Evolutionary conservation across 495 filamentous ascomycete genomes (phyloP).

Genomic region (Usnea hakonensis): DNA sequence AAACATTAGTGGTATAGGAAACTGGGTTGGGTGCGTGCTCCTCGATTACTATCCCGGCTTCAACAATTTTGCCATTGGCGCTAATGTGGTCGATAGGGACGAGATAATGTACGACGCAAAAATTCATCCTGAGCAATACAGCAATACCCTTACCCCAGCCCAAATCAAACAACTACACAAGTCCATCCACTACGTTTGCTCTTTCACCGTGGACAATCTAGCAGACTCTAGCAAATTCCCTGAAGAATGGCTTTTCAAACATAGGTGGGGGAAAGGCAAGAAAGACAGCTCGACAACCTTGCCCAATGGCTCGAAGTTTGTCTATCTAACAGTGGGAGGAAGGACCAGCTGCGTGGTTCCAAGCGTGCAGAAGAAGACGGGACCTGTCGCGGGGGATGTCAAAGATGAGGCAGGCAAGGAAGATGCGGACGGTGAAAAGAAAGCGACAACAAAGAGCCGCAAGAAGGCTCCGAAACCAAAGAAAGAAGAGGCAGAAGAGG

Average conservation of each 20-base stretch:
- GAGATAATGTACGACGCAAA: conserved; percentile 82
- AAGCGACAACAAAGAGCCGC: neutral
- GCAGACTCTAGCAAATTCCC: conserved; percentile 81
- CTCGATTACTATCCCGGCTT: neutral
- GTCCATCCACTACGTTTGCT: conserved; percentile 71
- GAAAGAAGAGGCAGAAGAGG: neutral
- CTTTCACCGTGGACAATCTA: conserved; percentile 65
- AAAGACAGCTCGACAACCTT: conserved; percentile 58
- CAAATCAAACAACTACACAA: conserved; percentile 66
- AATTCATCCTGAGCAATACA: conserved; percentile 87
- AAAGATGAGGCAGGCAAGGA: conserved; percentile 1
- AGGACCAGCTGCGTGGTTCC: conserved; percentile 84
- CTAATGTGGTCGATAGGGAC: conserved; percentile 42
- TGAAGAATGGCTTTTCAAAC: conserved; percentile 82
- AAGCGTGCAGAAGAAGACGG: conserved; percentile 76
- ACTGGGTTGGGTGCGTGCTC: conserved; percentile 76
- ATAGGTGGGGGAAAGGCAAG: conserved; percentile 86
- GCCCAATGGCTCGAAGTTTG: conserved; percentile 77
- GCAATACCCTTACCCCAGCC: conserved; percentile 64
- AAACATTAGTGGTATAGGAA: conserved; percentile 89
- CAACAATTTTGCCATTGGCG: conserved; percentile 17
- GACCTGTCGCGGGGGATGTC: conserved; percentile 24
- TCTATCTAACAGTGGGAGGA: conserved; percentile 76
- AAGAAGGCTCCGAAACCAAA: neutral
- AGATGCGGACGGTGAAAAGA: conserved; percentile 7